Conservation (phyloP, 2,329 filamentous ascomycete genomes). For the Claviceps africana region DNA sequence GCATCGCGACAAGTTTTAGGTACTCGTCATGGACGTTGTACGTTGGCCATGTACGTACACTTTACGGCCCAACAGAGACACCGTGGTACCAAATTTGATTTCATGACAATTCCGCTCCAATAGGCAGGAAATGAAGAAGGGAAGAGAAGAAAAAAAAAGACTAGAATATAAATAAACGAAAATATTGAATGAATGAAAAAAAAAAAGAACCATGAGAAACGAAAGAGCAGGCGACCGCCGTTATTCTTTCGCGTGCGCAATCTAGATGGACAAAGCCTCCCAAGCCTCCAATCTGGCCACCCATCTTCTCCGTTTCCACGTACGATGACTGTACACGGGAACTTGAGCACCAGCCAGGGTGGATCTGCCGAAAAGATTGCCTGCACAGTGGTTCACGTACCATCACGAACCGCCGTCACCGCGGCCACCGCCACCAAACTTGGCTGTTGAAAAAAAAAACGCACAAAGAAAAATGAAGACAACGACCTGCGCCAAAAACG, state of each 20-base stretch:
- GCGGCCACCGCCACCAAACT: not conserved
- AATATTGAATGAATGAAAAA: not conserved
- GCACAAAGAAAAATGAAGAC: not conserved
- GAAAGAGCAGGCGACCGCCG: not conserved
- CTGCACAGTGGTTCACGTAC: not conserved
- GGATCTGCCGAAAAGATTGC: not conserved
- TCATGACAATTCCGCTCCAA: no score
- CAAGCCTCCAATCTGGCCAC: not conserved
- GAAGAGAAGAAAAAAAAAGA: not conserved
- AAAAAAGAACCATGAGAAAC: not conserved
- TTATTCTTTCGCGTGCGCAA: not conserved
- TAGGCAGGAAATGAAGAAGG: no score
- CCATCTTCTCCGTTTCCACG: not conserved
- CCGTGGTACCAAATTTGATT: no score
- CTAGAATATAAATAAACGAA: not conserved
- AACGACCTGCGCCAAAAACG: slow-evolving; percentile 10
- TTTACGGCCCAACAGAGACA: no score
- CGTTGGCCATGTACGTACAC: no score
- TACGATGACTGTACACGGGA: no score
- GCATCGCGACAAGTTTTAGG: no score
- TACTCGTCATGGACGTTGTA: no score
- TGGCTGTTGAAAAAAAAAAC: not conserved
- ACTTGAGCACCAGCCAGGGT: no score
- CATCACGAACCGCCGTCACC: not conserved
- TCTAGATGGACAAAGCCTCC: not conserved